Evolutionary conservation across 495 filamentous ascomycete genomes (phyloP).

Genomic region (Penicillium herquei): DNA sequence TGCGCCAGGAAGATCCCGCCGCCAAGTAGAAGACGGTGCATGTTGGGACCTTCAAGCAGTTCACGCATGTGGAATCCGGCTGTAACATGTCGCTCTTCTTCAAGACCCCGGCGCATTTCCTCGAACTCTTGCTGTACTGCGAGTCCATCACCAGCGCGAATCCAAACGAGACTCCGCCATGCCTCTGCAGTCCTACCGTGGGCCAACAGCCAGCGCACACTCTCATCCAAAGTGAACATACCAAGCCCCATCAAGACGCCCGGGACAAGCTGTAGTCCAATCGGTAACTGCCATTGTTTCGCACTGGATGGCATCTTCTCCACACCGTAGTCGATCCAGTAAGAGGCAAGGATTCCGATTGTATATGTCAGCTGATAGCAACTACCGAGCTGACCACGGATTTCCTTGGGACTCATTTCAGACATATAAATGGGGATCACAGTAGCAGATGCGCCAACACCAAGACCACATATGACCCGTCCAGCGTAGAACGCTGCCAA

Average conservation of each 20-base stretch:
- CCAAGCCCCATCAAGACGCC: conserved; percentile 50
- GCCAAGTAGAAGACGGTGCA: conserved; percentile 39
- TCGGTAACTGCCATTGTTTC: conserved; percentile 53
- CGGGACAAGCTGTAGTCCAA: conserved; percentile 52
- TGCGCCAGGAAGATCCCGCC: conserved; percentile 45
- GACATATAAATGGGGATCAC: conserved; percentile 57
- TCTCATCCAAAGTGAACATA: conserved; percentile 49
- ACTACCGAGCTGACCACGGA: conserved; percentile 51
- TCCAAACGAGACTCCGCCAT: conserved; percentile 48
- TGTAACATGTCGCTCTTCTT: conserved; percentile 41
- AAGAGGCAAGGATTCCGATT: conserved; percentile 50
- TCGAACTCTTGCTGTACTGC: conserved; percentile 44
- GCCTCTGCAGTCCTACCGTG: conserved; percentile 41
- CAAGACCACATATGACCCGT: conserved; percentile 55
- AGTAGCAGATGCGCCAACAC: conserved; percentile 55
- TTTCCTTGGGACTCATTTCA: conserved; percentile 56
- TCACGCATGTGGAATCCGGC: conserved; percentile 43
- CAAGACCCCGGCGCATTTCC: conserved; percentile 43
- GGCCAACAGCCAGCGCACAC: conserved; percentile 50
- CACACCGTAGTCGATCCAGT: conserved; percentile 54
- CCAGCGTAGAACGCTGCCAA: conserved; percentile 43
- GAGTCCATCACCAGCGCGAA: conserved; percentile 39
- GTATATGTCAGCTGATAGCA: conserved; percentile 56
- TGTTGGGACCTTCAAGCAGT: conserved; percentile 41
- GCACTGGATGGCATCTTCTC: conserved; percentile 57